Base-by-base conservation (phyloP, 192 early-diverging fungal species). In the Linnemannia elongata region DNA sequence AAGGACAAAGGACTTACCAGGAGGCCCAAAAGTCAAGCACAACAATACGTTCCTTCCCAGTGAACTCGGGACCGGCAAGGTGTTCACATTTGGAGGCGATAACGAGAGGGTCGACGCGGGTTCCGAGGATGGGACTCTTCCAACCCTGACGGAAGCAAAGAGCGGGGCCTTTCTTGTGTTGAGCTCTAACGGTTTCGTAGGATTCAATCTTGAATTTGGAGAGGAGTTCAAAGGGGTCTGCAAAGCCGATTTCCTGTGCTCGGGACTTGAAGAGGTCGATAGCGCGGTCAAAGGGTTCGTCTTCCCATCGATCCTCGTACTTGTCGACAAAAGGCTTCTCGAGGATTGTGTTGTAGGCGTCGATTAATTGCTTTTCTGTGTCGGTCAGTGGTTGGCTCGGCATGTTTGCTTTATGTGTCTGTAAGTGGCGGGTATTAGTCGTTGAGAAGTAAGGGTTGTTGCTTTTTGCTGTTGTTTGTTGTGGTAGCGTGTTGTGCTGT, bases 241-340 rank as follows among this genome's bases (percentile, higher is more conserved):
- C 71, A 54, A 87, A 87, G 30, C 85, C 85, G 49, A 87, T 87
- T 55, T 86, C 83, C 52, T 80, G 78, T 15, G 83, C 83, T 2
- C 83, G 78, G n/a, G 83, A 76, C 79, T 86, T 86, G 85, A 87
- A 87, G 8, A 78, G 85, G 49, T 87, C 85, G 20, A 87, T 60
- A n/a, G 85, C 85, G 2, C 85, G 85, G 41, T 87, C 85, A 75
- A 87, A 87, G 22, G 85, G 75, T 33, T 87, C 85, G 71, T 87
- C 85, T 41, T 81, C 70, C 85, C 85, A 87, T 69, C 71, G 73
- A 33, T 87, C 85, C 80, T 87, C 85, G 70, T 81, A 87, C 76
- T 80, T 87, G 76, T 87, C 80, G n/a, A 78, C 75, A 52, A 87
- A 87, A 36, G 85, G 85, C 36, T 87, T 81, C 30, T 78, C 69